Evolutionary conservation across 208 protist genomes (phyloP).

Genomic region (Crithidia fasciculata): DNA sequence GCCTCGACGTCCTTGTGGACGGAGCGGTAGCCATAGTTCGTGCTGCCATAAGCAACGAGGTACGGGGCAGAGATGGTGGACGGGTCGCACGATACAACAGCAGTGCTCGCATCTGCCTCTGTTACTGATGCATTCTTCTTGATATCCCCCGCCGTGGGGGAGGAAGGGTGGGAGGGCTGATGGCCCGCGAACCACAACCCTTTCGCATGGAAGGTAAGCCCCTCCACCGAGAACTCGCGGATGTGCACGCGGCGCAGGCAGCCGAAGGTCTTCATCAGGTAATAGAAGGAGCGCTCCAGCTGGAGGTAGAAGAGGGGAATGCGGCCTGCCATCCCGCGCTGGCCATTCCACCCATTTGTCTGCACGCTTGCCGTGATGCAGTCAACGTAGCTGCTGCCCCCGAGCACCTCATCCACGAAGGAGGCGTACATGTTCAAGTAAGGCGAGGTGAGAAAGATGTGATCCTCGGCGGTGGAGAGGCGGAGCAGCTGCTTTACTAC

Average conservation of each 20-base stretch:
- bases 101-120: no score
- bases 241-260: constrained; percentile 63
- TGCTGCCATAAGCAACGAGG: constrained; percentile 86
- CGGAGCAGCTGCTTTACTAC: constrained; percentile 60
- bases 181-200: constrained; percentile 70
- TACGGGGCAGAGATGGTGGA: constrained; percentile 48
- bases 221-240: constrained; percentile 66
- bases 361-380: constrained; percentile 76
- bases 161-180: background rate
- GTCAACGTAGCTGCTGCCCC: constrained; percentile 35
- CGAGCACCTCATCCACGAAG: constrained; percentile 63
- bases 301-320: constrained; percentile 88
- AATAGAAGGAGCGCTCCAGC: constrained; percentile 82
- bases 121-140: background rate
- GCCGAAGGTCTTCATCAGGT: constrained; percentile 56
- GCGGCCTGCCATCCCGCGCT: constrained; percentile 65
- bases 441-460: constrained; percentile 75
- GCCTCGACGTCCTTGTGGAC: constrained; percentile 87
- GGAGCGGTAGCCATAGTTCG: constrained; percentile 89
- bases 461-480: constrained; percentile 38
- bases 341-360: constrained; percentile 79
- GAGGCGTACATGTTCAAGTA: constrained; percentile 86
- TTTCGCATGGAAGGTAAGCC: constrained; percentile 88
- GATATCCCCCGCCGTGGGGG: background rate
- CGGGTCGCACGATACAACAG: background rate